Base-by-base conservation (phyloP, 768 basidiomycete genomes). In the Tephrocybe rancida region DNA sequence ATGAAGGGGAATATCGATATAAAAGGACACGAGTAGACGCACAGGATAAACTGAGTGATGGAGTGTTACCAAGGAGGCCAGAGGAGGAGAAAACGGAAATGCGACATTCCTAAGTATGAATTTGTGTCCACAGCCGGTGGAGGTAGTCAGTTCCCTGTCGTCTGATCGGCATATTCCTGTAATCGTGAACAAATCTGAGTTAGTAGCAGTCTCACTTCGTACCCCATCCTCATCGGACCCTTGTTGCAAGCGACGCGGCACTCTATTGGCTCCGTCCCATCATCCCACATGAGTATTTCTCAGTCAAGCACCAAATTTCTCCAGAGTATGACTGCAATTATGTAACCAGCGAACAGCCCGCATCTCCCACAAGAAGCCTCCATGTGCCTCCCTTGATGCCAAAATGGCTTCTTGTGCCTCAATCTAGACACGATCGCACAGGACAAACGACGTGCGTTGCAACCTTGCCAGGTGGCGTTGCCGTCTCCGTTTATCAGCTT, bases 51-150 rank as follows among this genome's bases (percentile, higher is more conserved):
- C 67, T 61, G 58, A 48, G 63, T 77, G 75, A 77, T 75, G 74
- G 70, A 52, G 5, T 69, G 78, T 79, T 74, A 75, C 75, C 72
- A 79, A 73, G 78, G 74, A 68, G 67, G 58, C 58, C 61, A 59
- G 58, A 61, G 59, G 62, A 64, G 56, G 68, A 69, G 64, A 67
- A 61, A 66, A 66, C 59, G 59, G 56, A 59, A 60, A 61, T 57
- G 62, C 46, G 61, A 67, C 61, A 61, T 68, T 65, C 63, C 61
- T 60, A 64, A 64, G 65, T 64, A 62, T 66, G 66, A 60, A 63
- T 53, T 56, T 44, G 50, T 29, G 43, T 26, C 30, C 19, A 48
- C 47, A 55, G 54, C 66, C 59, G 61, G 63, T 60, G 61, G 59
- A 62, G 59, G 59, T 63, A 54, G 62, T 59, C 56, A 56, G 46